phyloP scores from a whole-genome alignment of 2,329 filamentous ascomycete genomes.

The Arthrobotrys megalospora region DNA sequence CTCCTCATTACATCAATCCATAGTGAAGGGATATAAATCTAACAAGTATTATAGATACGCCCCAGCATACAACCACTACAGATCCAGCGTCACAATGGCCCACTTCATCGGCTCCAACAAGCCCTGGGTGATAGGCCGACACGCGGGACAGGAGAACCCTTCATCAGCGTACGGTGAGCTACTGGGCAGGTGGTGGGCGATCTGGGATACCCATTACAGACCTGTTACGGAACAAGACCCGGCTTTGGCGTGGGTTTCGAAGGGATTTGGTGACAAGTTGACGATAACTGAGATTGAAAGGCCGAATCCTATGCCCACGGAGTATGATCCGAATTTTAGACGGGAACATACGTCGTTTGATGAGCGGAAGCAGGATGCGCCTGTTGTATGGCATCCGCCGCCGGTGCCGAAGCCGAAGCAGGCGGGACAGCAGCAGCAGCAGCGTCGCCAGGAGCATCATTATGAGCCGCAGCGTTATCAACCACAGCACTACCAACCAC shows the following conservation, averaged over 20 bases:
- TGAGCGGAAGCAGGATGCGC: slow-evolving; percentile 62
- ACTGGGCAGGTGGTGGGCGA: slow-evolving; percentile 90
- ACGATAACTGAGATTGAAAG: slow-evolving; percentile 47
- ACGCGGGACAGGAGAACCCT: slow-evolving; percentile 69
- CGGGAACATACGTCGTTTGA: slow-evolving; percentile 54
- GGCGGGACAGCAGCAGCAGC: slow-evolving; percentile 64
- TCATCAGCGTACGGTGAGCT: slow-evolving; percentile 84
- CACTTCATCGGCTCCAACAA: slow-evolving; percentile 96
- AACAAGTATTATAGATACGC: slow-evolving; percentile 73
- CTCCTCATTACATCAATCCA: neutral
- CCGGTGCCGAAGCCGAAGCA: slow-evolving; percentile 64
- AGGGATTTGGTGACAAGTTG: slow-evolving; percentile 68
- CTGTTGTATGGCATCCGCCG: slow-evolving; percentile 59
- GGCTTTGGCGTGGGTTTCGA: slow-evolving; percentile 58
- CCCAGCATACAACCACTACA: slow-evolving; percentile 93
- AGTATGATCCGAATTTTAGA: slow-evolving; percentile 58
- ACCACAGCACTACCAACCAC: slow-evolving; percentile 41
- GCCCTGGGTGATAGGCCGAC: slow-evolving; percentile 82
- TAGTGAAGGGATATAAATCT: neutral
- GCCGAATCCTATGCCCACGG: slow-evolving; percentile 48
- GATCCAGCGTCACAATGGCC: slow-evolving; percentile 87
- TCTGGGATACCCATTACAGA: slow-evolving; percentile 89
- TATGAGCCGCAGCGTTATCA: slow-evolving; percentile 51
- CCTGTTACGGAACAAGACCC: slow-evolving; percentile 65
- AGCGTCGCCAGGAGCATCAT: slow-evolving; percentile 52